Conservation (phyloP, 2,329 filamentous ascomycete species). For the Cladobotryum protrusum region DNA sequence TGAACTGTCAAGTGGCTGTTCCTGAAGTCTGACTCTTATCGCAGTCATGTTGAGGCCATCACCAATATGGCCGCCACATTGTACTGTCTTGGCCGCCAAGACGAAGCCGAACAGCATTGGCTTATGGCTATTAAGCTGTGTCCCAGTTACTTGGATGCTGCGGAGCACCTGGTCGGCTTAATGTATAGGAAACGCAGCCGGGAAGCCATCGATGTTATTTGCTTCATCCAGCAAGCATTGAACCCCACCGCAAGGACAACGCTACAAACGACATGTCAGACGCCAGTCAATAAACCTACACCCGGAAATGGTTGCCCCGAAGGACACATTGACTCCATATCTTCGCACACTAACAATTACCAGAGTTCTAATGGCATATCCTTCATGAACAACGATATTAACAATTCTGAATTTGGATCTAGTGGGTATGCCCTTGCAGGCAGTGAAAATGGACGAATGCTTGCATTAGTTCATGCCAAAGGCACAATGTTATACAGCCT, state of each 20-base stretch:
- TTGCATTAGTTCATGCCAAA: constrained; percentile 93
- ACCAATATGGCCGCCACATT: constrained; percentile 89
- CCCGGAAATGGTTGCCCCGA: not conserved
- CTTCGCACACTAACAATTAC: not conserved
- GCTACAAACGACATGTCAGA: not conserved
- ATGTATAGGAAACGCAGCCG: constrained; percentile 76
- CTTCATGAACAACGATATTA: constrained; percentile 13
- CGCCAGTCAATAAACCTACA: not conserved
- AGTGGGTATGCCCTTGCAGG: constrained; percentile 75
- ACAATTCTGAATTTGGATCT: constrained; percentile 25
- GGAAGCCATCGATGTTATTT: constrained; percentile 83
- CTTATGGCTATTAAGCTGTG: constrained; percentile 72
- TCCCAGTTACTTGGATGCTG: constrained; percentile 87
- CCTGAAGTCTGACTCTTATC: constrained; percentile 24
- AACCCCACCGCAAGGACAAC: constrained; percentile 31
- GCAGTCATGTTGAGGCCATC: constrained; percentile 81
- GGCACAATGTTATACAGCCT: constrained; percentile 96
- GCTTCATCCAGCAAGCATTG: constrained; percentile 72
- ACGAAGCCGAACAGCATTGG: constrained; percentile 85
- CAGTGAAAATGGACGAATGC: constrained; percentile 83
- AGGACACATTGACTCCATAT: not conserved
- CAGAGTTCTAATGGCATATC: not conserved
- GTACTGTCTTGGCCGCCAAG: constrained; percentile 72
- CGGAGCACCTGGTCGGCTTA: constrained; percentile 86
- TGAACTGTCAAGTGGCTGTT: constrained; percentile 25